Base-by-base conservation (phyloP, 1,284 basidiomycete species). In the Rhodotorula glutinis region DNA sequence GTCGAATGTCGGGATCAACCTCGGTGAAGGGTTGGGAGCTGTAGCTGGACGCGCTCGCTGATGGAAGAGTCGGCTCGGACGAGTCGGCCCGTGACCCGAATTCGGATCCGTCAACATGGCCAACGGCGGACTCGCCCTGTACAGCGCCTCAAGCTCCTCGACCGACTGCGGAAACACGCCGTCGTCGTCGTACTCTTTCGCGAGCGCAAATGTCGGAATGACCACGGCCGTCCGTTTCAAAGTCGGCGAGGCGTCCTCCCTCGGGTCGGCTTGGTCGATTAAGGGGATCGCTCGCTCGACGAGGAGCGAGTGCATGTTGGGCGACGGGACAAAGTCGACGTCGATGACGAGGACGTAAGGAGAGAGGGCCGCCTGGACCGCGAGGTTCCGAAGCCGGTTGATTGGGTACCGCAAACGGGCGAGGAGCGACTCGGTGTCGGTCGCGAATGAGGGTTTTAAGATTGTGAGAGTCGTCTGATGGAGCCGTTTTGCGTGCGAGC, bases 381-480 rank as follows among this genome's bases (percentile, higher is more conserved):
- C 68, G 46, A 67, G 57, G 29, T 70, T 70, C 21, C 68, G 68
- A 2, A 70, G 68, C 8, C 29, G 43, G 52, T 70, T 70, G 68
- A 70, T 70, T 11, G 68, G 68, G 52, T 70, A 70, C 4, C 65
- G 68, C n/a, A 70, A 46, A 2, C 68, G 65, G 2, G 5, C 10
- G 52, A 67, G 41, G 54, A 70, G 61, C 2, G 65, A 62, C 2
- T 25, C 41, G 33, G 61, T 46, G 46, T 8, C 38, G 41, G 29
- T 19, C 1, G 65, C 56, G 29, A 62, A 67, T 53, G 57, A 49
- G 29, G 68, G 68, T 33, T 63, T 67, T 59, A 70, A 53, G 52
- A 70, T 23, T 4, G 59, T 63, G 10, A 70, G 29, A 11, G 65
- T 51, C 13, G 67, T 23, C 2, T 29, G 40, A 0, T 11, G 33